Percentiles rank a stretch among this genome's conserved stretches.
These are phyloP conservation scores for Paragyromitra xinjiangensis DNA, from an alignment of 495 filamentous ascomycete genomes.

Conservation along the genomic window DNA sequence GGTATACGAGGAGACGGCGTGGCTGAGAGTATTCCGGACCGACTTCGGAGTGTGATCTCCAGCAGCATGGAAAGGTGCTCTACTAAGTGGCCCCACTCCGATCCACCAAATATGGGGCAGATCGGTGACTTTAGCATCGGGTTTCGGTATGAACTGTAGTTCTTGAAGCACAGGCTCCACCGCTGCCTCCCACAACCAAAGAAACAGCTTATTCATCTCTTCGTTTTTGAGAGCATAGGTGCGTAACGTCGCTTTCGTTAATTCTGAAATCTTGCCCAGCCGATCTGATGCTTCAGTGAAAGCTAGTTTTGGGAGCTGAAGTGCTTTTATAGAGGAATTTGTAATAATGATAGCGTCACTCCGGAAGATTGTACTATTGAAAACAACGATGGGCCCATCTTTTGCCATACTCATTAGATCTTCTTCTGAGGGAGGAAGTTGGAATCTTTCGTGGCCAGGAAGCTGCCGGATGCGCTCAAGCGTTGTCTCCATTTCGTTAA, in stretches of 20 bases:
- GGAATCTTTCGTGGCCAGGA: slow-evolving; percentile 40
- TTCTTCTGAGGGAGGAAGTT: slow-evolving; percentile 30
- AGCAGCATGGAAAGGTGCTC: slow-evolving; percentile 54
- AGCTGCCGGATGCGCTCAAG: slow-evolving; percentile 21
- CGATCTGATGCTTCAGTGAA: slow-evolving; percentile 1
- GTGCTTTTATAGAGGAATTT: slow-evolving; percentile 26
- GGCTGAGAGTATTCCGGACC: slow-evolving; percentile 32
- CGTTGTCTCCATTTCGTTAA: slow-evolving; percentile 21
- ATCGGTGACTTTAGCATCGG: slow-evolving; percentile 2
- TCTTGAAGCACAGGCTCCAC: slow-evolving; percentile 37
- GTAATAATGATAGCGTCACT: slow-evolving; percentile 52
- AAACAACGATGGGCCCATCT: slow-evolving; percentile 35
- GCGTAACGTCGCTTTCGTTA: background rate
- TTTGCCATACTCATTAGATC: slow-evolving; percentile 35
- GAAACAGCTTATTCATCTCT: slow-evolving; percentile 19
- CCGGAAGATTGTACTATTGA: slow-evolving; percentile 17
- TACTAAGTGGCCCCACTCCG: slow-evolving; percentile 36
- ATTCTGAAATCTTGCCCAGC: slow-evolving; percentile 7
- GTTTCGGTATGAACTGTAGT: background rate
- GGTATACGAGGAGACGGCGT: slow-evolving; percentile 53
- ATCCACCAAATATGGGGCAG: slow-evolving; percentile 48
- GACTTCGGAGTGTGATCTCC: slow-evolving; percentile 42
- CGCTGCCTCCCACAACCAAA: slow-evolving; percentile 43
- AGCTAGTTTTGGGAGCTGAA: slow-evolving; percentile 24
- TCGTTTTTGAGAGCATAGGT: slow-evolving; percentile 24